Evolutionary conservation across 1,284 basidiomycete genomes (phyloP).

Genomic region (Cystobasidiaceae sp.): DNA sequence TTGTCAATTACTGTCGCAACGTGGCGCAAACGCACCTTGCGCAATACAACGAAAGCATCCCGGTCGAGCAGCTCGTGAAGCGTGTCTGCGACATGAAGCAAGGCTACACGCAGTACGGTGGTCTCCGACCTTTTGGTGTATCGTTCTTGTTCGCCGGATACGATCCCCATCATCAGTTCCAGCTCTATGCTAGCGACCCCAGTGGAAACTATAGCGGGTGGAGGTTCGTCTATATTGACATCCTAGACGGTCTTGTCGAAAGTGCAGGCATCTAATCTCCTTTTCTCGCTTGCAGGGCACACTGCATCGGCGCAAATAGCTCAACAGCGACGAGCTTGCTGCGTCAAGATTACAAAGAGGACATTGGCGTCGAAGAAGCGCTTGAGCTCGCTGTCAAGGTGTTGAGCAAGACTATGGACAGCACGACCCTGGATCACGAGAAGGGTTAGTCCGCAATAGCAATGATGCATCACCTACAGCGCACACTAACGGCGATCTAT

Average conservation of each 20-base stretch:
- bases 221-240: slow-evolving; percentile 45
- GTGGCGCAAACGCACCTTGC: slow-evolving; percentile 84
- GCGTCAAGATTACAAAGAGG: slow-evolving; percentile 99
- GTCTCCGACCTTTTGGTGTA: slow-evolving; percentile 95
- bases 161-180: slow-evolving; percentile 93
- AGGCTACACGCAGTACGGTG: slow-evolving; percentile 55
- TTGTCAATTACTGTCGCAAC: slow-evolving; percentile 89
- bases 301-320: slow-evolving; percentile 94
- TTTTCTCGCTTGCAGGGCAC: slow-evolving; percentile 63
- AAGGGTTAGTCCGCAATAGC: slow-evolving; percentile 61
- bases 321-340: slow-evolving; percentile 87
- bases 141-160: slow-evolving; percentile 94
- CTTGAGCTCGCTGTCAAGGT: slow-evolving; percentile 84
- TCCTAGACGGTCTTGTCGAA: not conserved
- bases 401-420: slow-evolving; percentile 99
- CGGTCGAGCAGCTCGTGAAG: slow-evolving; percentile 91
- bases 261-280: not conserved
- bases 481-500: not conserved
- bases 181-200: slow-evolving; percentile 96
- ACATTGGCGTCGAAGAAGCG: slow-evolving; percentile 83
- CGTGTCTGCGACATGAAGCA: slow-evolving; percentile 95
- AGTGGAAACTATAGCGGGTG: slow-evolving; percentile 98
- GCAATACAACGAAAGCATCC: slow-evolving; percentile 93
- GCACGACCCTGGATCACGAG: slow-evolving; percentile 89
- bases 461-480: not conserved